Base-by-base conservation (phyloP, 306 rosid genomes). In the Quercus ilex region DNA sequence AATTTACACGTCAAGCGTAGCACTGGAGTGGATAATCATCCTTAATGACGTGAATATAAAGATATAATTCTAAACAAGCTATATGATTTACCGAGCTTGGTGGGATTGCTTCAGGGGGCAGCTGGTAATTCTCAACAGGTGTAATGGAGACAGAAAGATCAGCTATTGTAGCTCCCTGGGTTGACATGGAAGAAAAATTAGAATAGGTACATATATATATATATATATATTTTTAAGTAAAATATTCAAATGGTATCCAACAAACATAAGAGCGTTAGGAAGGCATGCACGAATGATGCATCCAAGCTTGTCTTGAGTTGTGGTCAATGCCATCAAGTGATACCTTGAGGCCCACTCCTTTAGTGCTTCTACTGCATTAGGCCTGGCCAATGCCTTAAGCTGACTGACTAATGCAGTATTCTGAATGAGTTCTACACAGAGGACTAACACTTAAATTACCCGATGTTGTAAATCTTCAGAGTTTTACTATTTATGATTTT, bases 81-180 rank as follows among this genome's bases (percentile, higher is more conserved):
- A 57, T 52, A 65, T 55, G 55, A 80, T 84, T 85, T 87, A 94
- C 98, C 73, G 79, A 82, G 80, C 81, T 89, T 62, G 84, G 72
- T 33, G 87, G 85, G 60, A 90, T 26, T 21, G 88, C 93, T 33
- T 88, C 92, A 25, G 97, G 97, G 8, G 99, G 99, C 70, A 92
- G 90, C 80, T 76, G 86, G 76, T 92, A 92, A 83, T 90, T 80
- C 80, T 94, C 93, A 69, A 81, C 91, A 21, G 87, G 89, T 41
- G 89, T 73, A 78, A 92, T 87, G 46, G 86, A 82, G 72, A 94
- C 92, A 73, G 84, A 75, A 43, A 85, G 86, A 75, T 87, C 89
- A 18, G 71, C 95, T 71, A 92, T 83, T 75, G 82, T 83, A 69
- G 95, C 91, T 72, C 97, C 99, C 99, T 92, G 83, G 75, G 72